Base-by-base conservation (phyloP, 345 rosid species). In the Eucalyptus caleyi region DNA sequence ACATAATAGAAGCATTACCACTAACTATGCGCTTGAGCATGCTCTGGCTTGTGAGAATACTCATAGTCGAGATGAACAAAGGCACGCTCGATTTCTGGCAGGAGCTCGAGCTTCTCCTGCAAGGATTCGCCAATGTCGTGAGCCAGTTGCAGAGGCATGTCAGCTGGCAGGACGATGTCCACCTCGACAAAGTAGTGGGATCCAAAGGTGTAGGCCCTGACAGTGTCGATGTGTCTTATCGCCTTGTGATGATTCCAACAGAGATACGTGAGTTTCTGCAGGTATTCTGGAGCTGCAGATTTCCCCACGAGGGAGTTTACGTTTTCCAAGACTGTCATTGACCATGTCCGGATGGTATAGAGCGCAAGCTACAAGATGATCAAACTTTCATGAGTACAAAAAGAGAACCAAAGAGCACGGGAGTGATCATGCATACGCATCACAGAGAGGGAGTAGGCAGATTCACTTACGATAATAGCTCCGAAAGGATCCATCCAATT, bases 31-130 rank as follows among this genome's bases (percentile, higher is more conserved):
- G 94, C 90, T n/a, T 91, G 97, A 34, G 96, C 97, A 59, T 98
- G 99, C 94, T 98, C 99, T 0, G 99, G 99, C 92, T 94, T 98
- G 95, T 98, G 99, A 47, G 95, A 93, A 92, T 89, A 98, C 93
- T 98, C 99, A 18, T 98, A 98, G 88, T 98, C 99, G 30, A 98
- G 99, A 92, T 98, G 99, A 90, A 98, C 99, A 90, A 98, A 98
- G 69, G 99, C 99, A 2, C 99, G 93, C 92, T 98, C 99, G 2
- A 97, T 97, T 90, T 97, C 99, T 3, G 96, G 95, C 88, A 98
- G 94, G 85, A 90, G 95, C 93, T 97, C 99, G 1, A 98, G 97
- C 95, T 97, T 97, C 93, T 96, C 99, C 92, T 98, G 99, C 88
- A 98, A 90, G 9, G 96, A 91, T 88, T 98, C 99, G 26, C 99